phyloP scores from a whole-genome alignment of 352 stramenopile species.

The Thraustochytrium sp. region DNA sequence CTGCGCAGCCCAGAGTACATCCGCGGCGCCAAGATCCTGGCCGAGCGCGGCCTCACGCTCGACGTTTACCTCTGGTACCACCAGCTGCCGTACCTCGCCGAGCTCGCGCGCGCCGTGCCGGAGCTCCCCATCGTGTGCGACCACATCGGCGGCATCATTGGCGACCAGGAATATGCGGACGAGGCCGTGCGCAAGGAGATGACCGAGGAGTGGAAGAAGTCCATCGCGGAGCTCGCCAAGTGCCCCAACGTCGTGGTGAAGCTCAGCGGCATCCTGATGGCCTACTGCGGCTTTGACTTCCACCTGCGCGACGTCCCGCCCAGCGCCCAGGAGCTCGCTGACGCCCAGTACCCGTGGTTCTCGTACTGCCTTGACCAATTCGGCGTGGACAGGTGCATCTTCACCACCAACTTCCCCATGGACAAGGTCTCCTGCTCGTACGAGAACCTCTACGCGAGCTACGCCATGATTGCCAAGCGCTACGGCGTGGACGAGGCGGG shows the following conservation, averaged over 20 bases:
- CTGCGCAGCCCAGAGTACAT: background rate
- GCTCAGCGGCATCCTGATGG: conserved; percentile 35
- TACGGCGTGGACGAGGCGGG: conserved; percentile 7
- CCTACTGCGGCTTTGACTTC: conserved; percentile 20
- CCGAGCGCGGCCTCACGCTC: background rate
- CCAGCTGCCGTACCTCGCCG: background rate
- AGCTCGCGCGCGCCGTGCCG: background rate
- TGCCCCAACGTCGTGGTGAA: conserved; percentile 30
- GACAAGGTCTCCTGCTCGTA: conserved; percentile 21
- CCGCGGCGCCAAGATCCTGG: conserved; percentile 10
- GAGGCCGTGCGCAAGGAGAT: background rate
- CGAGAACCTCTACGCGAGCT: background rate
- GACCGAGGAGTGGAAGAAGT: conserved; percentile 18
- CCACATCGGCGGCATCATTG: background rate
- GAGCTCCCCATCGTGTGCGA: background rate
- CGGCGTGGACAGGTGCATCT: conserved; percentile 38
- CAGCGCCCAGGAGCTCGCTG: background rate
- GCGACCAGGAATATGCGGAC: background rate
- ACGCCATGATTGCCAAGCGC: conserved; percentile 19
- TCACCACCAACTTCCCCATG: conserved; percentile 42
- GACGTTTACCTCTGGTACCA: conserved; percentile 15
- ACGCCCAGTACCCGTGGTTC: conserved; percentile 12
- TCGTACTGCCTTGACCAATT: conserved; percentile 19
- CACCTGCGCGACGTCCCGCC: background rate
- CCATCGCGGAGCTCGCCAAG: background rate